phyloP scores from a whole-genome alignment of 768 basidiomycete species.

The Solioccasus polychromus region DNA sequence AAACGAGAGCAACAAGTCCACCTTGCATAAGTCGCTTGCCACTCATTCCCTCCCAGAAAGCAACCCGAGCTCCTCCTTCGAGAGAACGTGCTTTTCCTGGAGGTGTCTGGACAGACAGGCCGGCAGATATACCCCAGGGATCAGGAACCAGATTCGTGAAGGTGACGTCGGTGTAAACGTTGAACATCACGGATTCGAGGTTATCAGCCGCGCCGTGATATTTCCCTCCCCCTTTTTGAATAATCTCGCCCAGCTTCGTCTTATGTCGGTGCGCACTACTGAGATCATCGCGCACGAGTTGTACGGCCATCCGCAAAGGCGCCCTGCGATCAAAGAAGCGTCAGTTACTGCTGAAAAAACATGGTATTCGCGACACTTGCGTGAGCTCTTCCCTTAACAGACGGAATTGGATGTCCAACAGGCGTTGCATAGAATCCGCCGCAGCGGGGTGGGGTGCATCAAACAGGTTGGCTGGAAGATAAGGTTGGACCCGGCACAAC shows the following conservation, averaged over 20 bases:
- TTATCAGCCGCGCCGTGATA: constrained; percentile 45
- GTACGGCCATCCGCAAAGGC: constrained; percentile 49
- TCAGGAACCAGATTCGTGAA: constrained; percentile 50
- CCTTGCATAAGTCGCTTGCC: constrained; percentile 60
- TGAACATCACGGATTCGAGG: constrained; percentile 55
- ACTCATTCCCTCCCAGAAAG: constrained; percentile 61
- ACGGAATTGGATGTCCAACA: constrained; percentile 74
- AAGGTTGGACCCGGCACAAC: constrained; percentile 44
- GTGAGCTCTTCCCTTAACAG: constrained; percentile 71
- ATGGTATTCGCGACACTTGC: too few relatives aligned
- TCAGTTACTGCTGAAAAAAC: too few relatives aligned
- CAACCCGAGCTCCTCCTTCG: constrained; percentile 36
- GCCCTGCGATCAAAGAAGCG: too few relatives aligned
- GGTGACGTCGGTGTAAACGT: constrained; percentile 53
- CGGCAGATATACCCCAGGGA: constrained; percentile 47
- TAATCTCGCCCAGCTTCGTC: constrained; percentile 43
- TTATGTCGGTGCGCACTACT: constrained; percentile 9
- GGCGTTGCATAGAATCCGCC: constrained; percentile 55
- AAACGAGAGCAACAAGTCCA: constrained; percentile 61
- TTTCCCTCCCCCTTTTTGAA: constrained; percentile 52
- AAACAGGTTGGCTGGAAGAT: constrained; percentile 58
- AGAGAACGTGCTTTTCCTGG: constrained; percentile 50
- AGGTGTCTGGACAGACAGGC: constrained; percentile 49
- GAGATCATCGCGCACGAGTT: constrained; percentile 48
- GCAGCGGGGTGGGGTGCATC: constrained; percentile 63